Base-by-base conservation (phyloP, 768 basidiomycete genomes). In the Boletus huronensis region DNA sequence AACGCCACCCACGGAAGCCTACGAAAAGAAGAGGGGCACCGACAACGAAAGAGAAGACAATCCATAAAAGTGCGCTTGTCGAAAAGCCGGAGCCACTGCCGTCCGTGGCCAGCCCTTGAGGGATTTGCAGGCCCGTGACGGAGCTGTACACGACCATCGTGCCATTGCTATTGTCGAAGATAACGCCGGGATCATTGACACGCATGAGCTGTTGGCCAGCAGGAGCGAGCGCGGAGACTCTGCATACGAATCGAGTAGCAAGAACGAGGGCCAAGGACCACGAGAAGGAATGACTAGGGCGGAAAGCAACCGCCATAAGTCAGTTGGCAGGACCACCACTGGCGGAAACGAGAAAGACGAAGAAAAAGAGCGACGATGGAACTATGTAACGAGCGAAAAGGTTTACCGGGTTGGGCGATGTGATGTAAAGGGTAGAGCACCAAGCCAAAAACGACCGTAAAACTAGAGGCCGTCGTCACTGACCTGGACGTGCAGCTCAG, bases 31-130 rank as follows among this genome's bases (percentile, higher is more conserved):
- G 74, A 3, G 83, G 83, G 6, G 70, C 35, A 19, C 87, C 87
- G 48, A 83, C 57, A 10, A 73, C 54, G 52, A 82, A 74, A 26
- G 74, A 75, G 57, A 82, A 84, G 8, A 61, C 71, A 9, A 85
- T 76, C 87, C 86, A 88, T 19, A 86, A 60, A 13, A 83, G 42
- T 1, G 84, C 82, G 23, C 81, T 68, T 2, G 71, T 53, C 44
- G 75, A 72, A 59, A 80, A 81, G 32, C 68, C 74, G 8, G 70
- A 68, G 6, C 86, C 85, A 29, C 79, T 73, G 8, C 84, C 86
- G 61, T 88, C 86, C 2, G 82, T 74, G 3, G 79, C 85, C 5
- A 72, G 52, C 0, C 80, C 80, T 65, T 88, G 86, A 6, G 77
- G 70, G 9, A 85, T 74, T 25, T 66, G 53, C 46, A 70, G 60